Evolutionary conservation across 208 protist species (phyloP).

Genomic region (Herpetomonas tarakana): DNA sequence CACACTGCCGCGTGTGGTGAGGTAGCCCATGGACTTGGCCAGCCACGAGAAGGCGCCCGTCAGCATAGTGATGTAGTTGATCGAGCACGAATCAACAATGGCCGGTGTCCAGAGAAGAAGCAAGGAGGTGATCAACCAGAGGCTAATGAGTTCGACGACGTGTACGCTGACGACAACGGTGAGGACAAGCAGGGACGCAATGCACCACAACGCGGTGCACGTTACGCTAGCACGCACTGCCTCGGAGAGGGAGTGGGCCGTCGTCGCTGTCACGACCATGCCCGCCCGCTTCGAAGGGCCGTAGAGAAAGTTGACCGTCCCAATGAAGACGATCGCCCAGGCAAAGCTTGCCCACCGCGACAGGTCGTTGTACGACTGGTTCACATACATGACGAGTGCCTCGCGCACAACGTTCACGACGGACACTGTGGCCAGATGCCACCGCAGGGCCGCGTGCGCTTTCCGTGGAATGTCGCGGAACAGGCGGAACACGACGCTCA

Average conservation of each 20-base stretch:
- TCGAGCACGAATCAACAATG: constrained; percentile 74
- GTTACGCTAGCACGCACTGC: constrained; percentile 43
- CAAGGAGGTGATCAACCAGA: constrained; percentile 81
- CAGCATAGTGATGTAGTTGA: constrained; percentile 64
- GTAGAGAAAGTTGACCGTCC: constrained; percentile 81
- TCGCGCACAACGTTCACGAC: constrained; percentile 27
- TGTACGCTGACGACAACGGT: constrained; percentile 83
- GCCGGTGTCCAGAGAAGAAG: constrained; percentile 80
- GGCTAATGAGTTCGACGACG: constrained; percentile 77
- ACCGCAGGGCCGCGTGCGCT: constrained; percentile 65
- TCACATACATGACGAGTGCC: constrained; percentile 43
- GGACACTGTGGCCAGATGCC: constrained; percentile 76
- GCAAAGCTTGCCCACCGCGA: constrained; percentile 21
- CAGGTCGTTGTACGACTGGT: constrained; percentile 12
- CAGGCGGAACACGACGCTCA: constrained; percentile 51
- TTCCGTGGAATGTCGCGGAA: constrained; percentile 55
- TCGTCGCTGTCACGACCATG: constrained; percentile 51
- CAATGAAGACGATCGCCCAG: constrained; percentile 48
- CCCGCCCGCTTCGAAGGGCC: constrained; percentile 73
- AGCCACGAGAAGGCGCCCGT: constrained; percentile 32
- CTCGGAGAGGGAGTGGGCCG: constrained; percentile 39
- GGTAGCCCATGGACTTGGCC: constrained; percentile 39
- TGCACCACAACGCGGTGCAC: constrained; percentile 47
- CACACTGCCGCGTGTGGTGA: constrained; percentile 20
- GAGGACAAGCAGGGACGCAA: constrained; percentile 53